Conservation (phyloP, 2,329 filamentous ascomycete genomes). For the Fusarium paranaense region DNA sequence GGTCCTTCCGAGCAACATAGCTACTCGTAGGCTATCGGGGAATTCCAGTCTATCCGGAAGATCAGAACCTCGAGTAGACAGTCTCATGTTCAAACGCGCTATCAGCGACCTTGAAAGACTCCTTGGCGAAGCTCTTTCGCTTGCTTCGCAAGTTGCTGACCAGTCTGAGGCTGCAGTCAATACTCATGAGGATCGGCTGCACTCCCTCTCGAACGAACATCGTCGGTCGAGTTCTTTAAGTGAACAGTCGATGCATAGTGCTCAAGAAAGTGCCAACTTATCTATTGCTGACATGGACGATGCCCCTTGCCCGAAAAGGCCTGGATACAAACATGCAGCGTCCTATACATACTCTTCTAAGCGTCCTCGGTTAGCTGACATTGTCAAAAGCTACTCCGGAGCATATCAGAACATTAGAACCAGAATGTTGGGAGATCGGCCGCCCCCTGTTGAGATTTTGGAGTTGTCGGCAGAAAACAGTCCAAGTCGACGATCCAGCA, state of each 20-base stretch:
- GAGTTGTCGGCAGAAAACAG: conserved; percentile 11
- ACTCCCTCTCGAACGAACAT: conserved; percentile 17
- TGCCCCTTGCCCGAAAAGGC: conserved; percentile 10
- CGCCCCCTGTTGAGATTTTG: neutral
- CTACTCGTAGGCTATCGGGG: conserved; percentile 30
- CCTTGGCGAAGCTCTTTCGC: conserved; percentile 57
- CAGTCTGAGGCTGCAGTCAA: conserved; percentile 39
- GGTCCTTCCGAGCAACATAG: conserved; percentile 23
- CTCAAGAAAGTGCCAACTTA: conserved; percentile 16
- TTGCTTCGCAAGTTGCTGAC: conserved; percentile 56
- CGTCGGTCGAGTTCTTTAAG: conserved; percentile 2
- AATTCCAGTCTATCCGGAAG: conserved; percentile 34
- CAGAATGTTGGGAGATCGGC: neutral
- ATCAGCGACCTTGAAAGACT: conserved; percentile 60
- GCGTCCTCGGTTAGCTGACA: conserved; percentile 41
- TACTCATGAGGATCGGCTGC: conserved; percentile 24
- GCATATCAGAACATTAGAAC: conserved; percentile 15
- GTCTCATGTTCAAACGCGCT: conserved; percentile 49
- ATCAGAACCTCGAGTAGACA: conserved; percentile 42
- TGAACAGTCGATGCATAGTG: conserved; percentile 7
- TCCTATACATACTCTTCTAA: conserved; percentile 38
- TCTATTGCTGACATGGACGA: conserved; percentile 15
- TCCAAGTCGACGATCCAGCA: conserved; percentile 30
- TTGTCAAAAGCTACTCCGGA: conserved; percentile 45
- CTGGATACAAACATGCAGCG: conserved; percentile 40